These are phyloP conservation scores for Arachis stenosperma DNA, from an alignment of 306 rosid species.

Conservation along the genomic window DNA sequence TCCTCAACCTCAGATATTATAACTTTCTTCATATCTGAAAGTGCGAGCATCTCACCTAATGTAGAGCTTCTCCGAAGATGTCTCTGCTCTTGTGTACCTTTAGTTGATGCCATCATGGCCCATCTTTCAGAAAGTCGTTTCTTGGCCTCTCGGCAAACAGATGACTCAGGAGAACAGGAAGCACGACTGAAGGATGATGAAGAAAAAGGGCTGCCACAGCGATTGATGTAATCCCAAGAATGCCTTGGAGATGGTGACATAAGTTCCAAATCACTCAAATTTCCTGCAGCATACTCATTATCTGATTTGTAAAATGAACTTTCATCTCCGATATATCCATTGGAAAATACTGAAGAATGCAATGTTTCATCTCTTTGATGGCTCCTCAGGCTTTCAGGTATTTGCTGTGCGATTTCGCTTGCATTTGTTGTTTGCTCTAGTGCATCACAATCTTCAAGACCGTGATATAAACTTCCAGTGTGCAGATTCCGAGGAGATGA, in stretches of 20 bases:
- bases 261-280: conserved; percentile 78
- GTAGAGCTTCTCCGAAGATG: conserved; percentile 88
- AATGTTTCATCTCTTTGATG: conserved; percentile 71
- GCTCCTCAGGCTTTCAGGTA: conserved; percentile 61
- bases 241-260: conserved; percentile 88
- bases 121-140: conserved; percentile 98
- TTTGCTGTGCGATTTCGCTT: conserved; percentile 55
- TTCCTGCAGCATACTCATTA: conserved; percentile 65
- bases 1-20: conserved; percentile 50
- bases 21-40: conserved; percentile 73
- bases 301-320: conserved; percentile 94
- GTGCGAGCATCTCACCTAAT: conserved; percentile 97
- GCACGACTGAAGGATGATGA: conserved; percentile 82
- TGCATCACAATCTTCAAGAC: conserved; percentile 57
- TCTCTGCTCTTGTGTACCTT: conserved; percentile 70
- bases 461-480: conserved; percentile 55
- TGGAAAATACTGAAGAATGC: conserved; percentile 79
- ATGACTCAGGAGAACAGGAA: conserved; percentile 92
- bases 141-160: conserved; percentile 97
- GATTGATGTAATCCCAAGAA: conserved; percentile 89
- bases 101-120: conserved; percentile 87
- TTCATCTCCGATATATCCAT: conserved; percentile 90
- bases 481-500: conserved; percentile 63
- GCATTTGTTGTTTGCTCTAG: conserved; percentile 62
- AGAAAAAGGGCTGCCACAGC: conserved; percentile 78